Percentiles rank a stretch among this genome's conserved stretches.
phyloP scores from a whole-genome alignment of 1,284 basidiomycete genomes.

The Cutaneotrichosporon curvatum region DNA sequence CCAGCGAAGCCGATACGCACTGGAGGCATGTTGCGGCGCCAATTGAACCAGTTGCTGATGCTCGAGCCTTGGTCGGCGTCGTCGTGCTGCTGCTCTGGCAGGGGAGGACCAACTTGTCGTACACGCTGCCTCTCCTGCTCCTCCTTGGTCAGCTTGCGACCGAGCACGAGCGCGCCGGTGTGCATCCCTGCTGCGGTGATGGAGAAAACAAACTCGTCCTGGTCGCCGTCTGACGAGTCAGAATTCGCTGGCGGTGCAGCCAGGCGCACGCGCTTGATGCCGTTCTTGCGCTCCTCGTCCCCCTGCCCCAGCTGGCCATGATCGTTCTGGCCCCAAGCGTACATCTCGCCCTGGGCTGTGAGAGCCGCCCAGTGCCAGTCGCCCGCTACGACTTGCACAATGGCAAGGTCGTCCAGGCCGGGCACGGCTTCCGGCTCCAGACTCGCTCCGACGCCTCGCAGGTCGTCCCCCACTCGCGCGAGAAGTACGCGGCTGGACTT shows the following conservation, averaged over 20 bases:
- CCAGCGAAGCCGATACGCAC: slow-evolving; percentile 18
- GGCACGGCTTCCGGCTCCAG: slow-evolving; percentile 57
- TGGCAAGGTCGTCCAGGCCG: slow-evolving; percentile 60
- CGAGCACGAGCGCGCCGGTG: slow-evolving; percentile 74
- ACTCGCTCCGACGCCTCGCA: neutral
- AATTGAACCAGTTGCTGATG: neutral
- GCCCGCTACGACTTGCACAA: slow-evolving; percentile 78
- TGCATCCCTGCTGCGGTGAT: slow-evolving; percentile 80
- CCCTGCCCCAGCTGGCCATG: slow-evolving; percentile 72
- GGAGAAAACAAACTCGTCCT: slow-evolving; percentile 60
- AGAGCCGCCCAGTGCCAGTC: slow-evolving; percentile 85
- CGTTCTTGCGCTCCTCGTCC: no score
- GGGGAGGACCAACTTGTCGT: no score
- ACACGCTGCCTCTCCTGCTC: neutral
- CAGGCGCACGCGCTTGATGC: no score
- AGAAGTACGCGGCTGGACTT: slow-evolving; percentile 31
- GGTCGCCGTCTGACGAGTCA: no score
- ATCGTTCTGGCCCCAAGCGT: slow-evolving; percentile 76
- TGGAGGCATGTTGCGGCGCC: neutral
- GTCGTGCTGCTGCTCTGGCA: neutral
- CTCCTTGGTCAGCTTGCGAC: slow-evolving; percentile 33
- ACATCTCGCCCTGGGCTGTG: slow-evolving; percentile 64
- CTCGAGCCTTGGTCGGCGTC: neutral
- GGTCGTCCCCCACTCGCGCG: slow-evolving; percentile 32
- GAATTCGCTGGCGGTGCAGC: no score